Percentiles rank a stretch among this genome's conserved stretches.
These are phyloP conservation scores for Cercophora sp. DNA, from an alignment of 495 filamentous ascomycete species.

Conservation along the genomic window DNA sequence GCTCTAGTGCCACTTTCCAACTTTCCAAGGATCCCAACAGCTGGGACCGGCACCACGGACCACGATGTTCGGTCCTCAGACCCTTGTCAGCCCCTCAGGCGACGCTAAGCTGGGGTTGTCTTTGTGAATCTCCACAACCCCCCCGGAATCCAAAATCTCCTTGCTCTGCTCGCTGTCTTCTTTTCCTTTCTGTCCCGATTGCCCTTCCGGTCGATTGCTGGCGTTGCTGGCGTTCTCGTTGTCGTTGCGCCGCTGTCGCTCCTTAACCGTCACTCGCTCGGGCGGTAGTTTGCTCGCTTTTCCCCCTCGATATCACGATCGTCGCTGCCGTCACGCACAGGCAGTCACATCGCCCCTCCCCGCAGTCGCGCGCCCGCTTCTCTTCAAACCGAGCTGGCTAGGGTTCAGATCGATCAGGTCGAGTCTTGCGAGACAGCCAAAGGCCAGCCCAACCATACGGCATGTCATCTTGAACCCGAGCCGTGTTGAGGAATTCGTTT, in stretches of 20 bases:
- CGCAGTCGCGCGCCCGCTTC: too few species aligned
- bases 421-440: too few species aligned
- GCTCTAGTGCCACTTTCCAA: too few species aligned
- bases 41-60: too few species aligned
- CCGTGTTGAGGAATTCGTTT: too few species aligned
- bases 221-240: not conserved
- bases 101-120: not conserved
- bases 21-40: too few species aligned
- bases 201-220: not conserved
- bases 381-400: too few species aligned
- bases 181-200: not conserved
- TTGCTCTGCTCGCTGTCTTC: not conserved
- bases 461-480: too few species aligned
- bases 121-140: not conserved
- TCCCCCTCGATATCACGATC: too few species aligned
- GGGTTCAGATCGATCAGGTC: too few species aligned
- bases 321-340: not conserved
- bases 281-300: not conserved
- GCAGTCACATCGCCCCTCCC: not conserved
- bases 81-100: not conserved
- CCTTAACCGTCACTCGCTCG: not conserved
- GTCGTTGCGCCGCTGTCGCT: slow-evolving; percentile 1
- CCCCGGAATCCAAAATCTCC: not conserved
- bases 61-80: too few species aligned
- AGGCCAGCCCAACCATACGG: too few species aligned